phyloP scores from a whole-genome alignment of 2,329 filamentous ascomycete genomes.

The Trichoderma polysporum region DNA sequence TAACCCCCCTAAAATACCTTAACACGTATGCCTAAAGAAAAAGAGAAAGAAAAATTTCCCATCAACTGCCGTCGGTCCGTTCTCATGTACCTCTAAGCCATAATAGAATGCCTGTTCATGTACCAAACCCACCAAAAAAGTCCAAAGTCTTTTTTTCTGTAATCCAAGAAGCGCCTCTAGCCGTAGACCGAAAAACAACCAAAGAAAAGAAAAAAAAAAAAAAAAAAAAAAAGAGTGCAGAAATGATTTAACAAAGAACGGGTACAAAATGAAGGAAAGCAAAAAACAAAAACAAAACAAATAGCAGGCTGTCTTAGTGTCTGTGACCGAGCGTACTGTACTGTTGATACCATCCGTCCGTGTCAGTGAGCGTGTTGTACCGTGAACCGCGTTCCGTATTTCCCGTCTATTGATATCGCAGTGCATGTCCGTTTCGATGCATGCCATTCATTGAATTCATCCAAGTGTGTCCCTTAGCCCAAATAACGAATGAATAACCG shows the following conservation, averaged over 20 bases:
- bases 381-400: slow-evolving; percentile 10
- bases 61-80: neutral
- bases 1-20: neutral
- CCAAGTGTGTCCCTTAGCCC: neutral
- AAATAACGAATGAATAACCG: slow-evolving; percentile 4
- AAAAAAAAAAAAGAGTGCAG: neutral
- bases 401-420: neutral
- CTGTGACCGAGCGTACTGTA: slow-evolving; percentile 2
- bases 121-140: neutral
- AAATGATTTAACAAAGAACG: neutral
- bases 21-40: neutral
- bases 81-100: slow-evolving; percentile 9
- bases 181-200: slow-evolving; percentile 14
- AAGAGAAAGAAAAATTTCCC: neutral
- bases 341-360: slow-evolving; percentile 11
- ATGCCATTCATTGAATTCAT: neutral
- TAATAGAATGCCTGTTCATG: neutral
- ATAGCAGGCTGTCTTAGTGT: slow-evolving; percentile 9
- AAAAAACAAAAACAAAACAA: neutral
- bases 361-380: neutral
- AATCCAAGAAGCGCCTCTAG: slow-evolving; percentile 19
- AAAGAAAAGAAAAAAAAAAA: slow-evolving; percentile 3
- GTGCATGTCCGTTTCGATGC: neutral
- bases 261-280: neutral
- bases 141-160: slow-evolving; percentile 15